These are phyloP conservation scores for Chaetomium globosum DNA, from an alignment of 2,329 filamentous ascomycete species.

Conservation along the genomic window DNA sequence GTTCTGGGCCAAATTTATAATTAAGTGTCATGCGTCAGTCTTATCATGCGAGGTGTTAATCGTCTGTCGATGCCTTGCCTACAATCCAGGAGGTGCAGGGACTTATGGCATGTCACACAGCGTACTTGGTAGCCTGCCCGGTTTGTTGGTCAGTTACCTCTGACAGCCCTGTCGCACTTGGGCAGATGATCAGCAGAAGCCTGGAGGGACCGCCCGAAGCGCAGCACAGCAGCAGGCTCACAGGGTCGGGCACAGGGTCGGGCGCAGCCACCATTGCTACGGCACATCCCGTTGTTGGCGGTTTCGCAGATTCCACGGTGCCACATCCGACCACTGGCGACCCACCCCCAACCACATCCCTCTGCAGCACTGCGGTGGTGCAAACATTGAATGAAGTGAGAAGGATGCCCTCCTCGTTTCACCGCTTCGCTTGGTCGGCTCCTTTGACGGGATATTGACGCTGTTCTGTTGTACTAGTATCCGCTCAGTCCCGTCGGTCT, in stretches of 20 bases:
- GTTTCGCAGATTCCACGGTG: neutral
- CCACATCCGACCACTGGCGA: conserved; percentile 9
- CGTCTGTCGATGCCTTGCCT: too few relatives aligned
- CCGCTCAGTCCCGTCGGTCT: neutral
- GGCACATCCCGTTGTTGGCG: conserved; percentile 17
- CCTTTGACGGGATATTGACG: neutral
- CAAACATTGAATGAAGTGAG: neutral
- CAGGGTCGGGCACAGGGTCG: neutral
- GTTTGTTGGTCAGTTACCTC: neutral
- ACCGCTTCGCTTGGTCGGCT: conserved; percentile 1
- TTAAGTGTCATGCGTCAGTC: too few relatives aligned
- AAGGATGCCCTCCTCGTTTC: conserved; percentile 15
- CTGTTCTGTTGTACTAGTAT: neutral
- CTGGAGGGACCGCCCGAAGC: neutral
- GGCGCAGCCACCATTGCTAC: conserved; percentile 1
- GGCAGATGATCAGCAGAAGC: neutral
- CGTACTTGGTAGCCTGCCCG: too few relatives aligned
- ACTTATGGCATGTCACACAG: too few relatives aligned
- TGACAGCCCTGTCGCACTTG: neutral
- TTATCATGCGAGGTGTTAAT: too few relatives aligned
- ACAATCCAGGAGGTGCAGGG: too few relatives aligned
- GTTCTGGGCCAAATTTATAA: too few relatives aligned
- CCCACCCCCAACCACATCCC: conserved; percentile 4
- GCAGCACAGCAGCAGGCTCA: neutral
- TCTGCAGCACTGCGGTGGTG: neutral